These are phyloP conservation scores for Termitomyces sp. DNA, from an alignment of 768 basidiomycete species.

Conservation along the genomic window DNA sequence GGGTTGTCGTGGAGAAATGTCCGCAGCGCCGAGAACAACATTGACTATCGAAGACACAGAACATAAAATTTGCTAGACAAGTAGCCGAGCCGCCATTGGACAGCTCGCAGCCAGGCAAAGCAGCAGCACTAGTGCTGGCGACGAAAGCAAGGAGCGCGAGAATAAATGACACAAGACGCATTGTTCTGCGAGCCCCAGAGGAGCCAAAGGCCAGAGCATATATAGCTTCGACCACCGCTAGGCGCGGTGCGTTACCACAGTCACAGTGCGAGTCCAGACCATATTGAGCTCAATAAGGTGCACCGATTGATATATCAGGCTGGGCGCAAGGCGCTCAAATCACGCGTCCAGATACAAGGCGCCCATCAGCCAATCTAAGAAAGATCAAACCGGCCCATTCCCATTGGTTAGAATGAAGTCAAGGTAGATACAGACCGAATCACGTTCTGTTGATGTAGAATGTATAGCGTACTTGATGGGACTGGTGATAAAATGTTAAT, in stretches of 20 bases:
- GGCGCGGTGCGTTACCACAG: not conserved
- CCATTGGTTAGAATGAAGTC: no score
- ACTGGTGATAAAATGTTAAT: no score
- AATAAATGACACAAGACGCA: not conserved
- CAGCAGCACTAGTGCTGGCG: not conserved
- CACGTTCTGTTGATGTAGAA: not conserved
- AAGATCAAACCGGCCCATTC: no score
- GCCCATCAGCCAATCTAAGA: no score
- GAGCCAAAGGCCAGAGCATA: not conserved
- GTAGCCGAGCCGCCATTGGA: not conserved
- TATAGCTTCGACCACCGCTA: not conserved
- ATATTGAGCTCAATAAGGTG: not conserved
- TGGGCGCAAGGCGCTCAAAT: no score
- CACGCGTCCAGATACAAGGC: no score
- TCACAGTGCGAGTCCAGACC: not conserved
- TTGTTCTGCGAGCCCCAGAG: not conserved
- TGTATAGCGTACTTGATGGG: no score
- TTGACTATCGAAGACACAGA: not conserved
- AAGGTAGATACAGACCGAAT: no score
- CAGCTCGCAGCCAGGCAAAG: not conserved
- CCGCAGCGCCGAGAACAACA: constrained; percentile 1
- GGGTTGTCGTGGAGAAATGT: not conserved
- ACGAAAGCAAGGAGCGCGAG: not conserved
- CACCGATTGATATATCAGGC: not conserved
- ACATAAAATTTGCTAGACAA: not conserved